phyloP scores from a whole-genome alignment of 1,139 yeast species.

The Debaryomycetaceae sp. region DNA sequence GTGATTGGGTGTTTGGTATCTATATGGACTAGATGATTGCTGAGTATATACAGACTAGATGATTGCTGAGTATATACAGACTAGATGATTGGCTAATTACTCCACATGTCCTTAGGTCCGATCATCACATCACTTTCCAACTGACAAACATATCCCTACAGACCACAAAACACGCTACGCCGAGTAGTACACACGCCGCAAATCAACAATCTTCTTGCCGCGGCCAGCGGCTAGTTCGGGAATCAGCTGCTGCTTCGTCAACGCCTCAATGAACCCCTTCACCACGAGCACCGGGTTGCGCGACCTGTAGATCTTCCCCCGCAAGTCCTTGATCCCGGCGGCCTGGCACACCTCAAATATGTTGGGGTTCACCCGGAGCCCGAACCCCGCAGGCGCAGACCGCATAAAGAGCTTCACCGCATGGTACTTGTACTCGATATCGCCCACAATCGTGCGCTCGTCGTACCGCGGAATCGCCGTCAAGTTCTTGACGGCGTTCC shows the following conservation, averaged over 20 bases:
- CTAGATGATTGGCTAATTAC: too few species aligned
- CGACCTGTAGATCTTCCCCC: slow-evolving; percentile 85
- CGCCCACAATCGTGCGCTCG: slow-evolving; percentile 83
- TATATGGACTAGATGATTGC: too few species aligned
- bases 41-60: too few species aligned
- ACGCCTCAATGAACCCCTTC: slow-evolving; percentile 82
- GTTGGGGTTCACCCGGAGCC: slow-evolving; percentile 84
- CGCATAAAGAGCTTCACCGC: slow-evolving; percentile 76
- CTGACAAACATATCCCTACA: too few species aligned
- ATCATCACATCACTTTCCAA: too few species aligned
- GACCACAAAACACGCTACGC: too few species aligned
- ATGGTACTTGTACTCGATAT: slow-evolving; percentile 73
- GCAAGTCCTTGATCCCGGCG: slow-evolving; percentile 88
- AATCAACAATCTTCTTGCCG: slow-evolving; percentile 92
- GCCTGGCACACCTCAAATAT: slow-evolving; percentile 88
- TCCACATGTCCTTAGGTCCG: too few species aligned
- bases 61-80: not conserved
- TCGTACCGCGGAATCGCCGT: slow-evolving; percentile 78
- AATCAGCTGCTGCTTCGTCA: slow-evolving; percentile 66
- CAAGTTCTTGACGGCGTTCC: slow-evolving; percentile 89
- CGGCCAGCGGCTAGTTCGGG: slow-evolving; percentile 86
- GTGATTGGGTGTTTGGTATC: too few species aligned
- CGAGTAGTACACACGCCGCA: slow-evolving; percentile 81
- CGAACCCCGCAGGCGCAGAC: slow-evolving; percentile 91
- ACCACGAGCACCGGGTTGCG: slow-evolving; percentile 93